A percentile compares a stretch with the other conserved stretches of the same genome.
Conservation (phyloP, 169 alveolate species). For the Eimeria maxima region DNA sequence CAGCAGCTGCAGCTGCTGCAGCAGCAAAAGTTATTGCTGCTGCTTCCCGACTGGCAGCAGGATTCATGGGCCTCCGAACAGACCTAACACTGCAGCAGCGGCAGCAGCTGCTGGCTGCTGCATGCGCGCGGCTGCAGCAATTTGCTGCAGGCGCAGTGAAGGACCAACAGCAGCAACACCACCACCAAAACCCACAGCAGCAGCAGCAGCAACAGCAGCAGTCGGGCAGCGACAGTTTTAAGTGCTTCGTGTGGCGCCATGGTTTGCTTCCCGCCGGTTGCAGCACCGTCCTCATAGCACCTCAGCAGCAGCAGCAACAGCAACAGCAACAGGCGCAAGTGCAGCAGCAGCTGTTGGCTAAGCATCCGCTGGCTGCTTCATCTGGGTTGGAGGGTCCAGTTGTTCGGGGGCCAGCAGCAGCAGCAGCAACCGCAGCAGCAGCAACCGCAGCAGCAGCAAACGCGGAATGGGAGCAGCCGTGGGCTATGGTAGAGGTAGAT, state of each 20-base stretch:
- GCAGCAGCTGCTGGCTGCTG: constrained; percentile 44
- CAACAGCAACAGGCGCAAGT: not conserved
- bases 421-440: not conserved
- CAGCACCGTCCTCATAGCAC: constrained; percentile 13
- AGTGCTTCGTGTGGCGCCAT: constrained; percentile 10
- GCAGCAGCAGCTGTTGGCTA: not conserved
- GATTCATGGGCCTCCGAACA: not conserved
- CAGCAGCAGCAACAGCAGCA: constrained; percentile 9
- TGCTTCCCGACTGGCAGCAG: not conserved
- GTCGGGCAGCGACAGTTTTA: not conserved
- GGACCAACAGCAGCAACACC: constrained; percentile 11
- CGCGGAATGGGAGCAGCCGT: constrained; percentile 3
- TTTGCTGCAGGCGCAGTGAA: not conserved
- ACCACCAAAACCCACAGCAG: not conserved
- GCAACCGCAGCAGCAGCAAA: not conserved
- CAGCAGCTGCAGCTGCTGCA: constrained; percentile 21
- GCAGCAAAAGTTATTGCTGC: not conserved
- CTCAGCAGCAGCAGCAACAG: constrained; percentile 26
- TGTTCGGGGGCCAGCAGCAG: constrained; percentile 11
- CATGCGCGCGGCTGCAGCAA: constrained; percentile 19
- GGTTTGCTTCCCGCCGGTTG: constrained; percentile 18
- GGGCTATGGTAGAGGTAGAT: not conserved
- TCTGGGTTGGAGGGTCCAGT: not conserved
- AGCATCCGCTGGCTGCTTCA: not conserved
- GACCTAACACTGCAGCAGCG: constrained; percentile 27